Conservation (phyloP, 352 stramenopile species). For the Phytophthora brassicae region DNA sequence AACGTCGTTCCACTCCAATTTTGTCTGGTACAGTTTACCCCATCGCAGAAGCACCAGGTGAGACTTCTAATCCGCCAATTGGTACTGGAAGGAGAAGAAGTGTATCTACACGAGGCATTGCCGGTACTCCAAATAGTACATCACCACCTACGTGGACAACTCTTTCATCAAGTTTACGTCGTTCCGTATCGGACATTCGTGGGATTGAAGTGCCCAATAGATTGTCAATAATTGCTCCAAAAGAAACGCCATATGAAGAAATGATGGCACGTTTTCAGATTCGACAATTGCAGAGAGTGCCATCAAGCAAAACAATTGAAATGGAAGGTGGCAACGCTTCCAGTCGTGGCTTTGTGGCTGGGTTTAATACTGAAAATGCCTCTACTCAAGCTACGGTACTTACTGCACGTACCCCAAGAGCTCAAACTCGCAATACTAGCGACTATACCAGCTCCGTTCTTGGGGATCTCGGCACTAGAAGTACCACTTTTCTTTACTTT, state of each 20-base stretch:
- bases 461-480: neutral
- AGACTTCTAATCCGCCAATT: neutral
- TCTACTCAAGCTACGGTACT: neutral
- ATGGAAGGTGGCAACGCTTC: constrained; percentile 7
- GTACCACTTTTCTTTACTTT: constrained; percentile 15
- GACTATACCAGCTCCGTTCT: constrained; percentile 5
- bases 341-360: neutral
- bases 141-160: constrained; percentile 2
- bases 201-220: neutral
- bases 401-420: constrained; percentile 13
- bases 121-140: neutral
- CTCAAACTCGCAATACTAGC: constrained; percentile 14
- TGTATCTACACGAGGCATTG: constrained; percentile 17
- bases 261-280: constrained; percentile 62
- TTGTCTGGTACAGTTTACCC: constrained; percentile 7
- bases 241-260: constrained; percentile 38
- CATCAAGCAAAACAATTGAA: constrained; percentile 9
- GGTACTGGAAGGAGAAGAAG: constrained; percentile 12
- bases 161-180: constrained; percentile 9
- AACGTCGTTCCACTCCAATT: constrained; percentile 6
- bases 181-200: constrained; percentile 22
- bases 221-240: neutral
- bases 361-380: neutral
- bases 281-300: constrained; percentile 27
- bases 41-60: constrained; percentile 3